Evolutionary conservation across 257 asterid species (phyloP), one percentile per base, ranked within the genome.

Genomic region (Solanum infundibuliforme): DNA sequence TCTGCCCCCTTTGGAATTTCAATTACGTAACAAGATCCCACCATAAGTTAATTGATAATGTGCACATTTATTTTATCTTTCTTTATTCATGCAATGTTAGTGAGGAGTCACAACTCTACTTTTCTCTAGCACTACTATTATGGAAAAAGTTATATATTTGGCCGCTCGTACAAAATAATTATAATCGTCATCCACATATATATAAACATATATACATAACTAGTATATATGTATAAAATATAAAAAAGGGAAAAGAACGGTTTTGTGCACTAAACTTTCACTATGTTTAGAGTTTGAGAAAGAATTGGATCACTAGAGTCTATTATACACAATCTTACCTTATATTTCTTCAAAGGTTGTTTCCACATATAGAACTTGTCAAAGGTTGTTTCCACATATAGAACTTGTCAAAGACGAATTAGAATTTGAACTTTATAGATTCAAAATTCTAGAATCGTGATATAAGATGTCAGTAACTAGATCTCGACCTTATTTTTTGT

Each of bases 51-150:
- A 81, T 48, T 46, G 85, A 81, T 81, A 81, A 48, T 29, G 85
- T 81, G 69, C 69, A 81, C 69, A 29, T 48, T 55, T 20, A 16
- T n/a, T 71, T 65, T 12, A 25, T 36, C 36, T 79, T 43, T 71
- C 18, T 83, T 85, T 73, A 65, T 88, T 87, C 90, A 86, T 88
- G 90, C 75, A 62, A 73, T 87, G 88, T 58, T 46, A 73, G 68
- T 84, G 89, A 89, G 85, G 89, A 83, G 90, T 87, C 92, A 86
- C 87, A 89, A 81, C 77, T 36, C 84, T 83, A 36, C 88, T 88
- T 84, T 91, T 88, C 76, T 75, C 60, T 39, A 87, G 87, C 90
- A 89, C 91, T 87, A 88, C 20, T 41, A 77, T 76, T 41, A 76
- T 72, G 25, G 7, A 7, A 74, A 74, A 74, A 74, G 48, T 73